Evolutionary conservation across 148 eudicot genomes (phyloP).

Genomic region (Rhododendron simsii): DNA sequence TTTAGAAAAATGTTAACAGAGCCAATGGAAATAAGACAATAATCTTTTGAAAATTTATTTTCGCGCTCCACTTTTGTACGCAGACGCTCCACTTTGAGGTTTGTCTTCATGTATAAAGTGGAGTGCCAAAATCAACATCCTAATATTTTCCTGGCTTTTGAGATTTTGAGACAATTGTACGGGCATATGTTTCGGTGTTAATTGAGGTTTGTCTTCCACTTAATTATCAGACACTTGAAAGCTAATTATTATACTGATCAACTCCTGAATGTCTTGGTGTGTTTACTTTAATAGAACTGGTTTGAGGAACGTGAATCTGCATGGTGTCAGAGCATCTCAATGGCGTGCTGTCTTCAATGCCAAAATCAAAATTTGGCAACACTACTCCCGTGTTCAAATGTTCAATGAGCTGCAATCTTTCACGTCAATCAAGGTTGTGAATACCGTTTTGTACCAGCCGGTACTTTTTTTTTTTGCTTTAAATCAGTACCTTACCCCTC

Average conservation of each 20-base stretch:
- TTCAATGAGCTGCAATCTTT: not conserved
- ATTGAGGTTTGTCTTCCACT: not conserved
- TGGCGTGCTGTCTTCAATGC: not conserved
- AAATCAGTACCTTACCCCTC: not conserved
- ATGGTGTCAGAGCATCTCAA: not conserved
- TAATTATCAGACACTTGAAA: not conserved
- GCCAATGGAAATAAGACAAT: not conserved
- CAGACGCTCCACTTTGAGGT: too few relatives aligned
- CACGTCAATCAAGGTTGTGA: not conserved
- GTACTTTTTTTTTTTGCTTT: not conserved
- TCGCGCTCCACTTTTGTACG: too few relatives aligned
- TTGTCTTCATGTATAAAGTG: too few relatives aligned
- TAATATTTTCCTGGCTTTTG: not conserved
- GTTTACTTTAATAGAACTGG: not conserved
- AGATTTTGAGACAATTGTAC: not conserved
- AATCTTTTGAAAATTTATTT: not conserved
- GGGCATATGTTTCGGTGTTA: not conserved
- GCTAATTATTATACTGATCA: not conserved
- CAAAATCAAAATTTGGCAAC: not conserved
- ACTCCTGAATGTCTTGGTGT: not conserved
- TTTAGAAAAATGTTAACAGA: not conserved
- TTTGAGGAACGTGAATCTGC: not conserved
- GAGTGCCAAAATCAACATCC: too few relatives aligned
- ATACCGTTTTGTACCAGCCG: too few relatives aligned
- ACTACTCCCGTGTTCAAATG: not conserved